phyloP scores from a whole-genome alignment of 2,329 filamentous ascomycete genomes.

The Claviceps africana region DNA sequence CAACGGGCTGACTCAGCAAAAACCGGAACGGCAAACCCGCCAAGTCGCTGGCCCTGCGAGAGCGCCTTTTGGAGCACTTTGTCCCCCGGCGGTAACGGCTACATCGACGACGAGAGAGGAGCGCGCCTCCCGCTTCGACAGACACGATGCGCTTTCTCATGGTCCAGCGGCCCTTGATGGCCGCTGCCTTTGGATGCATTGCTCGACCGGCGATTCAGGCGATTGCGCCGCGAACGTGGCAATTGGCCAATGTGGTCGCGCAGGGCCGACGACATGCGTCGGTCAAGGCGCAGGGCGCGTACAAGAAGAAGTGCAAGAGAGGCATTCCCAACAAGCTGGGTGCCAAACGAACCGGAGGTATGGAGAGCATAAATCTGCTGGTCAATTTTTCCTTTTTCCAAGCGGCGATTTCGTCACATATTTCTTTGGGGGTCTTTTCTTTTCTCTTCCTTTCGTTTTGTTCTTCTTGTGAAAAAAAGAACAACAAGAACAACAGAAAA shows the following conservation, averaged over 20 bases:
- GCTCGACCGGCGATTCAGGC: not conserved
- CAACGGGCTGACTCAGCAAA: constrained; percentile 1
- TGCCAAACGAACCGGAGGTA: constrained; percentile 83
- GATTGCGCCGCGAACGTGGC: constrained; percentile 7
- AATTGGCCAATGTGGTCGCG: constrained; percentile 27
- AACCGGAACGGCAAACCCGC: too few relatives aligned
- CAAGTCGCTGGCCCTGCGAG: too few relatives aligned
- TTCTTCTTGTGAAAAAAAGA: too few relatives aligned
- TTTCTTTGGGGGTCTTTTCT: too few relatives aligned
- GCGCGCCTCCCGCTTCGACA: constrained; percentile 8
- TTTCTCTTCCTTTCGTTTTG: too few relatives aligned
- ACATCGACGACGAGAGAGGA: not conserved
- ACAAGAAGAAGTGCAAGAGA: constrained; percentile 49
- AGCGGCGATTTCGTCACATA: too few relatives aligned
- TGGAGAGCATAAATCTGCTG: too few relatives aligned
- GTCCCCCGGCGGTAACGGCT: not conserved
- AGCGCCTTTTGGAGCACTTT: not conserved
- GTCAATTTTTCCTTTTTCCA: too few relatives aligned
- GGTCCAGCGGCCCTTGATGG: constrained; percentile 32
- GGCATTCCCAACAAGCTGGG: constrained; percentile 70
- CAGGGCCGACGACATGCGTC: constrained; percentile 40
- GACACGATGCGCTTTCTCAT: constrained; percentile 30
- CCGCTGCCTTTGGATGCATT: constrained; percentile 16
- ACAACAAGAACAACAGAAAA: too few relatives aligned
- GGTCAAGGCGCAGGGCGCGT: constrained; percentile 52